Evolutionary conservation across 2,329 filamentous ascomycete species (phyloP), one percentile per base, ranked within the genome.

Genomic region (Lachnellula hyalina): DNA sequence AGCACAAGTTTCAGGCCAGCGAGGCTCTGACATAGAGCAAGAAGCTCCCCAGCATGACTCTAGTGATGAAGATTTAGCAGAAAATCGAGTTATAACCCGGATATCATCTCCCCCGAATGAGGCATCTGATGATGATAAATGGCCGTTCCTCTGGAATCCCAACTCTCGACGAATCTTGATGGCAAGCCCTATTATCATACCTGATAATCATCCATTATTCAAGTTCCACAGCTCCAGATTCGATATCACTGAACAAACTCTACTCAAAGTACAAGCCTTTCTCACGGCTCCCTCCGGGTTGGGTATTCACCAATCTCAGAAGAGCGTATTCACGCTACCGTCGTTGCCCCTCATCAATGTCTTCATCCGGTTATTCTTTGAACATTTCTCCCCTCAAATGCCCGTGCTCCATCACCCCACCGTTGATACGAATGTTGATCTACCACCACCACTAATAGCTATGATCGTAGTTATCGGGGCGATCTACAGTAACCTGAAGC

Each of bases 341-440:
- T 41, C 58, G 12, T 52, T 65, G 4, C 52, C 53, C 19, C 46
- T 61, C 28, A 51, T 63, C 9, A 65, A 65, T 38, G 51, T 65
- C 11, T 62, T 65, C 25, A 65, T 65, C 17, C 53, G 55, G 2
- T 49, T 65, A 9, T 65, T 63, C 54, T 65, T 65, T 48, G 47
- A 63, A 41, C 52, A 59, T 32, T 65, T 63, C 40, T 63, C 61
- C 15, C 55, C 52, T n/a, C 63, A 65, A 45, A 63, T 62, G 52
- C 63, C 63, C 6, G 61, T 65, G 2, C 52, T 65, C 7, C 63
- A 65, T 48, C 60, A 63, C 50, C 40, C 61, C 11, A 65, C 63
- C 4, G 54, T 65, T 11, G 58, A 63, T 41, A 58, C 54, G 9
- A 61, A 65, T 34, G 42, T 51, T 7, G 61, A 63, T 47, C 50